Base-by-base conservation (phyloP, 192 early-diverging fungal species). In the Coemansia sp. region DNA sequence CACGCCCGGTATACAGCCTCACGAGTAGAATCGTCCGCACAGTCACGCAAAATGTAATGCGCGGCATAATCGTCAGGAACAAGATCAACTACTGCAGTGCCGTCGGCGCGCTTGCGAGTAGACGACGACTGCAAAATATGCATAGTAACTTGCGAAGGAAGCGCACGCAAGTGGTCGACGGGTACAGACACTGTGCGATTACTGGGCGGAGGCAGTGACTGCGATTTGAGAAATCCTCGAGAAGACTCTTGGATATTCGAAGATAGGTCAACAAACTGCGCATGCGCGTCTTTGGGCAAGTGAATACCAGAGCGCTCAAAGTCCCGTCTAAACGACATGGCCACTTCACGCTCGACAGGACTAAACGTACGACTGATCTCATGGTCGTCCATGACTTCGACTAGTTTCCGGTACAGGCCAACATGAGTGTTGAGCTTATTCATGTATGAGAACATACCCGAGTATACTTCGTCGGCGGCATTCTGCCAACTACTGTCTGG, bases 301-400 rank as follows among this genome's bases (percentile, higher is more conserved):
- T 97, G 93, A 59, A 99, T 95, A 5, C 97, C 96, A 0, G 94
- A 95, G 64, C 94, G 93, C 86, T 98, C 95, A 79, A 99, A 99
- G 75, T 99, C 97, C 10, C 87, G 65, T 34, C 96, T 72, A 52
- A 99, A 93, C 12, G 95, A 89, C 42, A 90, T 66, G 0, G 95
- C 97, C 0, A 94, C 94, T 20, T 87, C 85, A 38, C 71, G 85
- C 76, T 95, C 96, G 55, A 94, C 90, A 7, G 83, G 69, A 1
- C 88, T 87, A 29, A 95, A 86, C n/a, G 74, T 52, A 1, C 64
- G 49, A 63, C 82, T 69, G 38, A 93, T 88, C 36, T 60, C 77
- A 0, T 87, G 79, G 24, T 88, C 87, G 51, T 89, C 87, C 47
- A 94, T 76, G 8, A 90, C 91, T 40, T 80, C 76, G 18, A 88